Conservation (phyloP, 805 yeast species). For the Sporopachydermia quercuum region DNA sequence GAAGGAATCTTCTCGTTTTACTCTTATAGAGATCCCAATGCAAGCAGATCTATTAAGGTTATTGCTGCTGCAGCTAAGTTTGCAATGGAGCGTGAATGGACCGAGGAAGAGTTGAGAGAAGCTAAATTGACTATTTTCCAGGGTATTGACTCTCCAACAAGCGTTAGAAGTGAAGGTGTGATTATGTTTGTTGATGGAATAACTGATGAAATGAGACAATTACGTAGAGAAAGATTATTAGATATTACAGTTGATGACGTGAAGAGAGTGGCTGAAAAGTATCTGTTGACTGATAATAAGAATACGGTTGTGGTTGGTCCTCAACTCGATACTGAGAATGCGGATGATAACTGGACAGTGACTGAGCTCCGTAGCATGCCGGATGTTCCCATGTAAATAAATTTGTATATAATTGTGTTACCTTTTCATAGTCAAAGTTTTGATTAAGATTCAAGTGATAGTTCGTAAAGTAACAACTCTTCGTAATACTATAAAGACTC, state of each 20-base stretch:
- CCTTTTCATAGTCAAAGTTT: no score
- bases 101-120: constrained; percentile 57
- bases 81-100: constrained; percentile 37
- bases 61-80: constrained; percentile 38
- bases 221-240: constrained; percentile 59
- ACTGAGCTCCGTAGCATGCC: constrained; percentile 3
- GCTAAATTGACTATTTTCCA: constrained; percentile 89
- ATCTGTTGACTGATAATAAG: constrained; percentile 25
- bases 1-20: constrained; percentile 72
- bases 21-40: constrained; percentile 91
- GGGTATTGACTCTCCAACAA: constrained; percentile 76
- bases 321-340: constrained; percentile 12
- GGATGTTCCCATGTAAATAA: background rate
- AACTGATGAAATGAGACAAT: constrained; percentile 66
- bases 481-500: no score
- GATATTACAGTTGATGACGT: constrained; percentile 53
- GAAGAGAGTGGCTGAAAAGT: constrained; percentile 49
- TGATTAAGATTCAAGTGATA: no score
- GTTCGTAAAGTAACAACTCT: no score
- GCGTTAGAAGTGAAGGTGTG: constrained; percentile 67
- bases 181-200: constrained; percentile 51
- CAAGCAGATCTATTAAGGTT: constrained; percentile 48
- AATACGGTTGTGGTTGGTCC: constrained; percentile 35
- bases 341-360: constrained; percentile 4
- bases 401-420: no score